Evolutionary conservation across 164 flowering plant species (phyloP).

Genomic region (Tetrastigma voinierianum): DNA sequence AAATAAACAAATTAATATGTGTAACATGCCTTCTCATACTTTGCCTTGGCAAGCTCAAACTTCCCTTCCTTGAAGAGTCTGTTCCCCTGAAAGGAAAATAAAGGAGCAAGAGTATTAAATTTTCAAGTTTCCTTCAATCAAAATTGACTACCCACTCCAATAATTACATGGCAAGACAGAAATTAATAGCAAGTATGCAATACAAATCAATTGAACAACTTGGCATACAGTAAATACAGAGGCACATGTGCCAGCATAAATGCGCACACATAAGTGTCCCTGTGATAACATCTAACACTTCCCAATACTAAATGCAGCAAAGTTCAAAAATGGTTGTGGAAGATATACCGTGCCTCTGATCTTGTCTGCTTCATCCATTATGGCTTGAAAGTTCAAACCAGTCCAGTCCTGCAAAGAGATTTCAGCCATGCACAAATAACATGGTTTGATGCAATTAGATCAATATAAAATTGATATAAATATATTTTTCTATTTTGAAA

Average conservation of each 20-base stretch:
- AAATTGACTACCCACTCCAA: background rate
- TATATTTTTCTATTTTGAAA: too few relatives aligned
- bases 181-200: background rate
- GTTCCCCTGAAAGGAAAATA: conserved; percentile 65
- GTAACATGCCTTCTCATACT: conserved; percentile 78
- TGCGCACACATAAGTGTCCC: background rate
- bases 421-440: background rate
- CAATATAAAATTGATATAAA: background rate
- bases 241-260: background rate
- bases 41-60: conserved; percentile 93
- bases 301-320: conserved; percentile 1
- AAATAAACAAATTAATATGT: too few relatives aligned
- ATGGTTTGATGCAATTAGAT: background rate
- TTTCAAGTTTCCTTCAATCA: background rate
- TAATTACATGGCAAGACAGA: background rate
- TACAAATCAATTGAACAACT: background rate
- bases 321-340: background rate
- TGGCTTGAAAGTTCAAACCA: conserved; percentile 71
- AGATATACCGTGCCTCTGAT: conserved; percentile 74
- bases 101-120: conserved; percentile 8
- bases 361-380: conserved; percentile 93
- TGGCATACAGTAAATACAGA: background rate
- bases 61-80: conserved; percentile 96
- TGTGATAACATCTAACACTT: background rate
- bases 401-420: conserved; percentile 86